Conservation (phyloP, 371 early-diverging fungal species). For the Mortierella sp. region DNA sequence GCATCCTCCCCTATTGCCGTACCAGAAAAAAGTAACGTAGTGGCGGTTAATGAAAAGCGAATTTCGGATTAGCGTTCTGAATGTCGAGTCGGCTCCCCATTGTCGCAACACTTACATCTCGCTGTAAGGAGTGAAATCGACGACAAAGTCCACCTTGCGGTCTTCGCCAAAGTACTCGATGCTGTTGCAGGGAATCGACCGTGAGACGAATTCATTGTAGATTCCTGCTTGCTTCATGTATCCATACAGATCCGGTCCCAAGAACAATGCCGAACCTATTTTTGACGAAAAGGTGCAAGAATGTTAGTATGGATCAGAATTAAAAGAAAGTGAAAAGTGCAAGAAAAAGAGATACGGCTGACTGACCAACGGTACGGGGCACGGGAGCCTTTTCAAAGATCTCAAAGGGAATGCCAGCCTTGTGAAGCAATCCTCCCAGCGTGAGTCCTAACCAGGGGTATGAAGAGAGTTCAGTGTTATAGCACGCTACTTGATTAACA, state of each 20-base stretch:
- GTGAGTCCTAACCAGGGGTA: neutral
- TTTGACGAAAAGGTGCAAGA: neutral
- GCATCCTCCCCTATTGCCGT: conserved; percentile 12
- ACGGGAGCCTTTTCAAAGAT: neutral
- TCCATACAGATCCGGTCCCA: conserved; percentile 17
- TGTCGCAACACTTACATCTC: conserved; percentile 3
- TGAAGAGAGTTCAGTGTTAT: neutral
- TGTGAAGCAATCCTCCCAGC: neutral
- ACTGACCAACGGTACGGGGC: neutral
- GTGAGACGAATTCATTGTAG: conserved; percentile 14
- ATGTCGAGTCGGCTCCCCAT: neutral
- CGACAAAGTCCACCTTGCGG: conserved; percentile 6
- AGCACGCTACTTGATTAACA: neutral
- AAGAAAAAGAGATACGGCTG: neutral
- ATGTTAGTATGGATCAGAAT: neutral
- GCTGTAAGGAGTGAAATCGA: conserved; percentile 18
- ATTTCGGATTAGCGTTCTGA: neutral
- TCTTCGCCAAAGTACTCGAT: conserved; percentile 18
- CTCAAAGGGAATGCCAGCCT: neutral
- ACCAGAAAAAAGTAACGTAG: neutral
- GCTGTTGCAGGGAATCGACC: conserved; percentile 4
- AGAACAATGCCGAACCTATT: conserved; percentile 5
- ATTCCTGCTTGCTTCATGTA: conserved; percentile 26
- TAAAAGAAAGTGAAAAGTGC: neutral
- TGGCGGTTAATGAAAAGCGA: no score